Percentiles rank a stretch among this genome's conserved stretches.
phyloP scores from a whole-genome alignment of 2,329 filamentous ascomycete genomes.

The Ceratocystiopsis minuta region DNA sequence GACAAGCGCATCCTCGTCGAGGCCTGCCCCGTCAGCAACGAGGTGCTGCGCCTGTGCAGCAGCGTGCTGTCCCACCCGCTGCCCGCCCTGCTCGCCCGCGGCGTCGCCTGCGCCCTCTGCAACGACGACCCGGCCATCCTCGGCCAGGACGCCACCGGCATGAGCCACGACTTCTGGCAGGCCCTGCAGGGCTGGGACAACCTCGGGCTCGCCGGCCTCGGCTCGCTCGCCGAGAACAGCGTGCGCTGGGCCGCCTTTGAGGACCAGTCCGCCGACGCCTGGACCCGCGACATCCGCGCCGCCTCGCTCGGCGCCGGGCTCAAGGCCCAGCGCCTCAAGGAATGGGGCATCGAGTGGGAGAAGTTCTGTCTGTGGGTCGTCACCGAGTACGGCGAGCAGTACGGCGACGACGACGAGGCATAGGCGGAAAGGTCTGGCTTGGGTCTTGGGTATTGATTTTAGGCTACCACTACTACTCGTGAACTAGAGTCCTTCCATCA shows the following conservation, averaged over 20 bases:
- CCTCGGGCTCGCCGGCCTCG: slow-evolving; percentile 70
- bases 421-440: no score
- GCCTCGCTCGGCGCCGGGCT: slow-evolving; percentile 53
- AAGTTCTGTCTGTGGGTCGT: slow-evolving; percentile 83
- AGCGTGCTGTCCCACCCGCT: slow-evolving; percentile 32
- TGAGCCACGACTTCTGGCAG: slow-evolving; percentile 92
- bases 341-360: slow-evolving; percentile 76
- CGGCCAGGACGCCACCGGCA: slow-evolving; percentile 62
- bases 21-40: slow-evolving; percentile 80
- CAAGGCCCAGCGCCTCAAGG: slow-evolving; percentile 53
- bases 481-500: no score
- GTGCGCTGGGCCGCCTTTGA: slow-evolving; percentile 81
- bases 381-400: slow-evolving; percentile 54
- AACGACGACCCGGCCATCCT: slow-evolving; percentile 82
- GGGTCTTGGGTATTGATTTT: no score
- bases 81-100: slow-evolving; percentile 67
- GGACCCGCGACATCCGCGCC: slow-evolving; percentile 54
- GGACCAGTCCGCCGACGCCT: slow-evolving; percentile 53
- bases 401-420: slow-evolving; percentile 13
- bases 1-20: slow-evolving; percentile 78
- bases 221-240: slow-evolving; percentile 79
- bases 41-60: slow-evolving; percentile 25
- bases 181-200: slow-evolving; percentile 83
- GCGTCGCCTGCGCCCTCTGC: slow-evolving; percentile 66
- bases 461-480: background rate